Base-by-base conservation (phyloP, 805 yeast genomes). In the Yarrowia keelungensis region DNA sequence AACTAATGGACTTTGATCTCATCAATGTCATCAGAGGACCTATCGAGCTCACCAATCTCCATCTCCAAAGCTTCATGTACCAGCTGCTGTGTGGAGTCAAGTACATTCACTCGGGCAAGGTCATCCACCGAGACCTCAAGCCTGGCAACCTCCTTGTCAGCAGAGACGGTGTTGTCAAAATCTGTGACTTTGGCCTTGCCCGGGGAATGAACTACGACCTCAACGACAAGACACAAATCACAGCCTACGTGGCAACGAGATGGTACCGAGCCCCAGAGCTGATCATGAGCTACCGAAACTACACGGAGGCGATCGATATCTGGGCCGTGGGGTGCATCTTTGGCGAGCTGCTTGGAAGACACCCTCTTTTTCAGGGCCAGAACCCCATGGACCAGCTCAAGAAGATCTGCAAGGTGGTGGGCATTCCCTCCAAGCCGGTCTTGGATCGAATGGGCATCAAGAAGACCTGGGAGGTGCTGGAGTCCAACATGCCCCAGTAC, bases 261-360 rank as follows among this genome's bases (percentile, higher is more conserved):
- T 93, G 97, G 97, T 93, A 93, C 75, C 82, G 98, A 54, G 97
- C 98, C 0, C 98, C 98, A 0, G 98, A 93, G 74, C 81, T 93
- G 59, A 85, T 93, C 53, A 77, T 92, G 42, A 83, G 90, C 11
- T 82, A 84, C 69, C 83, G 81, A 65, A 74, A 73, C 16, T 91
- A 91, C 75, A 74, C 74, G 62, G 71, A 71, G 53, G 77, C 83
- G 32, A 89, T 93, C 58, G 98, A 93, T 76, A 82, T 93, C 81
- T 93, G 98, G 98, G 92, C 97, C 0, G 86, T 89, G 10, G 98
- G 98, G 0, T 93, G 98, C 75, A 92, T 93, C 10, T 78, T 92
- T 70, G 97, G 89, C 2, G 98, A 93, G 76, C 80, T 93, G 61
- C 90, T 89, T 71, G 91, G 92, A 0, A 81, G 97, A 70, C 83